Evolutionary conservation across 1,284 basidiomycete genomes (phyloP).

Genomic region (Fistulinella cinereoalba): DNA sequence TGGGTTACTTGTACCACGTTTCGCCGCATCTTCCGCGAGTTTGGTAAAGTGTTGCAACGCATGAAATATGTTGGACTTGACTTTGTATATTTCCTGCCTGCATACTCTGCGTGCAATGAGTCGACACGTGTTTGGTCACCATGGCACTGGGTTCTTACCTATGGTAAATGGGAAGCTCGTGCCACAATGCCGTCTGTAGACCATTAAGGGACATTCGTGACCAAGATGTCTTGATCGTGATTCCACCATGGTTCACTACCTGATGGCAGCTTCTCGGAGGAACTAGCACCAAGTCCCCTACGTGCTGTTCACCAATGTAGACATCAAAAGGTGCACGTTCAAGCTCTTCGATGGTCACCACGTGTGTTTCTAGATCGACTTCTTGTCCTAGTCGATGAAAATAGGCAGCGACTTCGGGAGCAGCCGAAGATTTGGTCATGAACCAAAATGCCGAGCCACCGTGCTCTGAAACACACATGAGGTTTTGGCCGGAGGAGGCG

Average conservation of each 20-base stretch:
- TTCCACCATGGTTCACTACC: slow-evolving; percentile 71
- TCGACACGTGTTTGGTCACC: slow-evolving; percentile 9
- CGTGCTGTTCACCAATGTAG: slow-evolving; percentile 64
- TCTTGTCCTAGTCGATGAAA: slow-evolving; percentile 60
- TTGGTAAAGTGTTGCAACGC: slow-evolving; percentile 43
- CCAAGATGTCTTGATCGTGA: slow-evolving; percentile 78
- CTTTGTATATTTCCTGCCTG: slow-evolving; percentile 68
- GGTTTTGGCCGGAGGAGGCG: slow-evolving; percentile 74
- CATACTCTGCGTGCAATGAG: slow-evolving; percentile 53
- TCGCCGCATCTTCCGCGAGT: slow-evolving; percentile 24
- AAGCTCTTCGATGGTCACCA: slow-evolving; percentile 62
- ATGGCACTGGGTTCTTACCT: slow-evolving; percentile 45
- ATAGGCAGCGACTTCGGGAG: slow-evolving; percentile 50
- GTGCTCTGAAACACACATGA: slow-evolving; percentile 74
- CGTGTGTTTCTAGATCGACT: slow-evolving; percentile 68
- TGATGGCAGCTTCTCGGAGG: slow-evolving; percentile 76
- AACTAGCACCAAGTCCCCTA: slow-evolving; percentile 76
- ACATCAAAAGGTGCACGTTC: slow-evolving; percentile 60
- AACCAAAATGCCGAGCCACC: slow-evolving; percentile 76
- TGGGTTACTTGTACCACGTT: neutral
- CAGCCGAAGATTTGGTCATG: slow-evolving; percentile 62
- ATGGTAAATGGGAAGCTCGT: slow-evolving; percentile 73
- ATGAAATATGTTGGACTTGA: slow-evolving; percentile 61
- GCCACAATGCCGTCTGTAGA: slow-evolving; percentile 53
- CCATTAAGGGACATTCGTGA: slow-evolving; percentile 71